A percentile compares a stretch with the other conserved stretches of the same genome.
Evolutionary conservation across 1,284 basidiomycete species (phyloP).

Genomic region (Ustanciosporium gigantosporum): DNA sequence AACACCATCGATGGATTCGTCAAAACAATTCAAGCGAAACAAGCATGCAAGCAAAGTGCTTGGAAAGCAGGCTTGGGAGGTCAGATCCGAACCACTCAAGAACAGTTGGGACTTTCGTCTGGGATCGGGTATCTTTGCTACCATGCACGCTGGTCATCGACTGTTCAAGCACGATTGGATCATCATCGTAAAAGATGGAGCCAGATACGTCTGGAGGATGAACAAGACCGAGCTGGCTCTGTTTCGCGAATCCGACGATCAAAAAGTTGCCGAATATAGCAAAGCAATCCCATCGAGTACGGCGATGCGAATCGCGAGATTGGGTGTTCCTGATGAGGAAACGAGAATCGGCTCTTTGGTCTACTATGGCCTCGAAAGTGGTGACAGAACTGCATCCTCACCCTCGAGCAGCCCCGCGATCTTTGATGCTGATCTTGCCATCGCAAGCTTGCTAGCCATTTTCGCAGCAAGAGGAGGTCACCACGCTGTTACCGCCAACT

Average conservation of each 20-base stretch:
- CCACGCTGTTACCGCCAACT: slow-evolving; percentile 12
- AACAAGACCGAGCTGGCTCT: slow-evolving; percentile 22
- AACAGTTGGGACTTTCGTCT: slow-evolving; percentile 32
- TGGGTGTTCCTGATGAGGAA: background rate
- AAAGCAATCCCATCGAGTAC: slow-evolving; percentile 5
- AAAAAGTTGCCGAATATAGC: slow-evolving; percentile 21
- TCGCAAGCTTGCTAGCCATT: slow-evolving; percentile 21
- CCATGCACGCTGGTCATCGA: slow-evolving; percentile 25
- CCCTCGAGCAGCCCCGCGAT: background rate
- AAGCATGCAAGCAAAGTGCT: slow-evolving; percentile 13
- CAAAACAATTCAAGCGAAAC: slow-evolving; percentile 4
- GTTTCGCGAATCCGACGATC: slow-evolving; percentile 10
- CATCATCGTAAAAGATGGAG: slow-evolving; percentile 24
- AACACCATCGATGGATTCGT: background rate
- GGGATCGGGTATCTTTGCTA: slow-evolving; percentile 24
- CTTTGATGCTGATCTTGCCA: slow-evolving; percentile 12
- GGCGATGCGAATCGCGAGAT: background rate
- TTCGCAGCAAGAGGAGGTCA: slow-evolving; percentile 21
- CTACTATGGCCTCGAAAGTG: background rate
- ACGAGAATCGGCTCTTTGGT: slow-evolving; percentile 16
- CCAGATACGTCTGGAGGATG: slow-evolving; percentile 25
- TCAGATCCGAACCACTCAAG: slow-evolving; percentile 27
- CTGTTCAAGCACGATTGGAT: slow-evolving; percentile 38
- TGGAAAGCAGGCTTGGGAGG: slow-evolving; percentile 26
- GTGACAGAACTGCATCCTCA: no score